Evolutionary conservation across 148 eudicot species (phyloP).

Genomic region (Cornus controversa): DNA sequence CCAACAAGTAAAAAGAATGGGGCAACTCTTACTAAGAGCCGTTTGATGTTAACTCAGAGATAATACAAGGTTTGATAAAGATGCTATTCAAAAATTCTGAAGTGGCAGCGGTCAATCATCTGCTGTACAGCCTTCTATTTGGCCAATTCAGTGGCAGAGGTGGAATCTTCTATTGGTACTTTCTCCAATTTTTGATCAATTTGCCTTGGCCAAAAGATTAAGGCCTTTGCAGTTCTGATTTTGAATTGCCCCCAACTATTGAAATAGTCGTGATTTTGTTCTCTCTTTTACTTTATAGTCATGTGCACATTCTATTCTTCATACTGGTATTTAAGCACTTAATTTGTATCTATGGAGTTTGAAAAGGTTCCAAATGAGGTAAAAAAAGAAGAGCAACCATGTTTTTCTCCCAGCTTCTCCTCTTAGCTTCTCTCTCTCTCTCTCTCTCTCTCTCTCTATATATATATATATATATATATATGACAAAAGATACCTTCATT

Average conservation of each 20-base stretch:
- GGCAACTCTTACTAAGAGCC: conserved; percentile 16
- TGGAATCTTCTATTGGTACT: background rate
- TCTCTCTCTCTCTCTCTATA: no score
- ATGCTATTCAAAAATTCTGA: background rate
- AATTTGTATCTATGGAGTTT: background rate
- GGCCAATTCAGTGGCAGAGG: background rate
- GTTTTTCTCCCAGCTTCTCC: no score
- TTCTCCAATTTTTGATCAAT: background rate
- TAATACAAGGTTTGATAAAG: background rate
- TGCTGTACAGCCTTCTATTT: background rate
- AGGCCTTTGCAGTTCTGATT: background rate
- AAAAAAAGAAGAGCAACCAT: background rate
- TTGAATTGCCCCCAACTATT: background rate
- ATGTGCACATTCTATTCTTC: no score
- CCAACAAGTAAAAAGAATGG: conserved; percentile 31
- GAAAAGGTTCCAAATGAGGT: background rate
- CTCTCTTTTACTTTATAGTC: background rate
- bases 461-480: no score
- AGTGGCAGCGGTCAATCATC: background rate
- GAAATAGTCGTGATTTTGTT: background rate
- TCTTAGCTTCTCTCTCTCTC: no score
- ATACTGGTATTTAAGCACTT: background rate
- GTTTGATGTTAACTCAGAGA: conserved; percentile 12
- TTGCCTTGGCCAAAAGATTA: background rate
- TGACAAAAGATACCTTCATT: no score